Base-by-base conservation (phyloP, 2,329 filamentous ascomycete species). In the Trichoderma sp. region DNA sequence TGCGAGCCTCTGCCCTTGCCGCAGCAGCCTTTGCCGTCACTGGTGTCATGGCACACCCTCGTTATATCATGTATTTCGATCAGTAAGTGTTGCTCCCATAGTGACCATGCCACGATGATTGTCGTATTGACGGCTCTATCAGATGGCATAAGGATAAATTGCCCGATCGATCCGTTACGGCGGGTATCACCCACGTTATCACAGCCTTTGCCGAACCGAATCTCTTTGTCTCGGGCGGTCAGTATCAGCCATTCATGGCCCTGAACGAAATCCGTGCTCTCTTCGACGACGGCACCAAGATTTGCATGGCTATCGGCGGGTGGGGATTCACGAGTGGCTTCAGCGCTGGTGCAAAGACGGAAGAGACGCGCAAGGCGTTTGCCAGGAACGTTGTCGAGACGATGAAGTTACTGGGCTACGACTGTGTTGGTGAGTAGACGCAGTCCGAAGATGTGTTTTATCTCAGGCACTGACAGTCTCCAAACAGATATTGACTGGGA, bases 401-500 rank as follows among this genome's bases (percentile, higher is more conserved):
- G 75, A 74, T 90, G 3, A 77, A 83, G 2, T 78, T 77, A 3
- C 83, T 84, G 15, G 86, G 85, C 0, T 87, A 86, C 48, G 89
- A 91, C 73, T 89, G 89, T 72, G 80, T 87, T 52, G 83, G 83
- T 86, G 75, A 72, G 81, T 53, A 10, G 7, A 32, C 10, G 17
- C 12, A n/a, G 8, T 1, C 4, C 17, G 3, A 8, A 5, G 4
- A 15, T 34, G 10, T 37, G 7, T 37, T 2, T 2, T 13, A n/a
- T 10, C 2, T n/a, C n/a, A n/a, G 1, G 27, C 2, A 6, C 59
- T 63, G 4, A 63, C 22, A 5, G 1, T 8, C 45, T 6, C 9
- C 34, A 5, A 9, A 25, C 13, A 76, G 89, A 92, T 70, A 82
- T 92, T 50, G 90, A 92, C 73, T 91, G 90, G 89, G 89, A 86